Conservation (phyloP, 192 early-diverging fungal genomes). For the Gryganskiella cystojenkinii region DNA sequence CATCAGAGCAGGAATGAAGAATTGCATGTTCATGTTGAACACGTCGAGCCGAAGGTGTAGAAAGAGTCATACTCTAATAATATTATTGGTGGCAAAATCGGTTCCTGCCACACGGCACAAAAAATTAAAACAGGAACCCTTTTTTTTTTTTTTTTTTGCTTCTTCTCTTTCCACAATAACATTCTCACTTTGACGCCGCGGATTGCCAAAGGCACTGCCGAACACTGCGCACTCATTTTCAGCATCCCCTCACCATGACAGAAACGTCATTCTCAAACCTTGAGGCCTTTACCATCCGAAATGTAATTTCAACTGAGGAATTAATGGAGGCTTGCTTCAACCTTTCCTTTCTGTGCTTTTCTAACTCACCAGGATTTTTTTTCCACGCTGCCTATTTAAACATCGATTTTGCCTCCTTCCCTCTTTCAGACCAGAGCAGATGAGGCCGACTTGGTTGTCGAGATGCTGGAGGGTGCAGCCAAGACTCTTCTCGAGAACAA, state of each 20-base stretch:
- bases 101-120: too few relatives aligned
- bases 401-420: not conserved
- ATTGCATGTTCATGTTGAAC: too few relatives aligned
- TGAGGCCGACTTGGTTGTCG: conserved; percentile 19
- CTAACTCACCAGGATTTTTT: not conserved
- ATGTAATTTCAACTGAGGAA: conserved; percentile 4
- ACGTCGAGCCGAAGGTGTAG: conserved; percentile 1
- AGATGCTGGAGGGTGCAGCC: conserved; percentile 24
- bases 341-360: not conserved
- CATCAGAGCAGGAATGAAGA: too few relatives aligned
- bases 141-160: conserved; percentile 9
- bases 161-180: not conserved
- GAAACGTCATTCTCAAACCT: conserved; percentile 4
- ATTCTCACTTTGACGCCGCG: not conserved
- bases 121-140: too few relatives aligned
- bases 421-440: conserved; percentile 10
- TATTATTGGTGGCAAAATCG: too few relatives aligned
- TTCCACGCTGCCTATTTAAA: not conserved
- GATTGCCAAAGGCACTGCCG: not conserved
- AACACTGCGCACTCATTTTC: too few relatives aligned
- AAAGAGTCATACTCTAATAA: too few relatives aligned
- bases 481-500: conserved; percentile 9
- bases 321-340: too few relatives aligned
- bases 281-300: conserved; percentile 35
- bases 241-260: not conserved